Evolutionary conservation across 1,284 basidiomycete species (phyloP), one percentile per base, ranked within the genome.

Genomic region (Microbotryum intermedium): DNA sequence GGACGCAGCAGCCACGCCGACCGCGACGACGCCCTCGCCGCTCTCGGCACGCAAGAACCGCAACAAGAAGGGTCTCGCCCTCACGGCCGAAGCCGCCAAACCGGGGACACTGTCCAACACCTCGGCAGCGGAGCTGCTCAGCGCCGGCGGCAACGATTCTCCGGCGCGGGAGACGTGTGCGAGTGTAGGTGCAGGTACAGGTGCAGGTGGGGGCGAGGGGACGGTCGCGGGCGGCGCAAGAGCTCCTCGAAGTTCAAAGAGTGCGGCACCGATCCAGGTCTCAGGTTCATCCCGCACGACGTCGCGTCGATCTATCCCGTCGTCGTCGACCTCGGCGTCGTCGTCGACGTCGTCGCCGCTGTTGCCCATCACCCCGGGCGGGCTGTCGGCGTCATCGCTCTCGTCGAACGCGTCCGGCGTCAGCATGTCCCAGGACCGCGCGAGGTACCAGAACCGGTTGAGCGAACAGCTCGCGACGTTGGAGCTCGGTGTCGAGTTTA

Each of bases 401-500:
- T 42, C 53, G 23, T 23, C 28, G 0, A n/a, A 49, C 25, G 39
- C 45, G 9, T 50, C 34, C 20, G n/a, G 51, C 34, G 34, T 39
- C 34, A 39, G 34, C 34, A 39, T 39, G 34, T 39, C 34, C 34
- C 34, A 39, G 34, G 34, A 39, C 18, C 34, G 34, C 11, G 25
- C 26, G 23, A 55, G 43, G 8, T 62, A 60, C 51, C 62, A 64
- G 50, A 54, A 56, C 57, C 53, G 50, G 29, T 58, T 61, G 29
- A 61, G 21, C 55, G 66, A 62, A 52, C 64, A 64, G 39, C 46
- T 66, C 18, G 74, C 74, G 43, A 74, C 66, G 29, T 62, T 77
- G 9, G 76, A 76, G 60, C 67, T 77, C 39, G 75, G 75, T 43
- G 67, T 72, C 28, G 75, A 76, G 54, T 75, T 73, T 67, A 76